A percentile compares a stretch with the other conserved stretches of the same genome.
These are phyloP conservation scores for Trichoderma virens DNA, from an alignment of 495 filamentous ascomycete species.

Conservation along the genomic window DNA sequence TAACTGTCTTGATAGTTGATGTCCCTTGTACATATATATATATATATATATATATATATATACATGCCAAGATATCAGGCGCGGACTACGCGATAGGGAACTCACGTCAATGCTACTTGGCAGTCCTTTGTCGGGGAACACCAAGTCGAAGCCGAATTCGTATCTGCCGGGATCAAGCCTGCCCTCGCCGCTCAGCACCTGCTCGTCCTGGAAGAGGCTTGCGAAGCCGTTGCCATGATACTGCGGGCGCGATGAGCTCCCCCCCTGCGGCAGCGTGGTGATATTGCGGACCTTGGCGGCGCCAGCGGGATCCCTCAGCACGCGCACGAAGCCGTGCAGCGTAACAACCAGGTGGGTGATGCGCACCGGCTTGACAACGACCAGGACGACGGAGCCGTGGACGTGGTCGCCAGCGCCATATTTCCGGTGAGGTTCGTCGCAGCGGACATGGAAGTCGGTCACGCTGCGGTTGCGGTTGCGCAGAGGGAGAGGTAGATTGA, in stretches of 20 bases:
- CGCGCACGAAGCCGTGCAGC: conserved; percentile 82
- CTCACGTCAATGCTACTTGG: conserved; percentile 92
- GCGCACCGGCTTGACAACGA: conserved; percentile 70
- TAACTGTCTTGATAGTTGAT: not conserved
- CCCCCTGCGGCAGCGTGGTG: conserved; percentile 26
- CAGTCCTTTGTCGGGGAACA: conserved; percentile 65
- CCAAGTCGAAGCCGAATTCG: conserved; percentile 86
- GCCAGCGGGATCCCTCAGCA: conserved; percentile 66
- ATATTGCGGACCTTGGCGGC: conserved; percentile 24
- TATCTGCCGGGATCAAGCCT: conserved; percentile 77
- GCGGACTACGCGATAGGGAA: conserved; percentile 14
- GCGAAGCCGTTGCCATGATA: conserved; percentile 77
- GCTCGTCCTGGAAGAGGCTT: conserved; percentile 84
- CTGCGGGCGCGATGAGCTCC: conserved; percentile 43
- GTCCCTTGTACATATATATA: no score
- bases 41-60: no score
- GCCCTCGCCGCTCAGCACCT: conserved; percentile 84
- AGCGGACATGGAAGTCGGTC: conserved; percentile 70
- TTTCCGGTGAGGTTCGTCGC: conserved; percentile 82
- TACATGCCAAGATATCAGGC: not conserved
- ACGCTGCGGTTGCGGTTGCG: conserved; percentile 61
- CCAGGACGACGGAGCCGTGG: conserved; percentile 69
- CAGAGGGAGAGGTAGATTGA: conserved; percentile 47
- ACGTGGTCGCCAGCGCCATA: conserved; percentile 62
- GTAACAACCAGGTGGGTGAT: conserved; percentile 86